Evolutionary conservation across 2,329 filamentous ascomycete species (phyloP).

Genomic region (Hypoxylon sp.): DNA sequence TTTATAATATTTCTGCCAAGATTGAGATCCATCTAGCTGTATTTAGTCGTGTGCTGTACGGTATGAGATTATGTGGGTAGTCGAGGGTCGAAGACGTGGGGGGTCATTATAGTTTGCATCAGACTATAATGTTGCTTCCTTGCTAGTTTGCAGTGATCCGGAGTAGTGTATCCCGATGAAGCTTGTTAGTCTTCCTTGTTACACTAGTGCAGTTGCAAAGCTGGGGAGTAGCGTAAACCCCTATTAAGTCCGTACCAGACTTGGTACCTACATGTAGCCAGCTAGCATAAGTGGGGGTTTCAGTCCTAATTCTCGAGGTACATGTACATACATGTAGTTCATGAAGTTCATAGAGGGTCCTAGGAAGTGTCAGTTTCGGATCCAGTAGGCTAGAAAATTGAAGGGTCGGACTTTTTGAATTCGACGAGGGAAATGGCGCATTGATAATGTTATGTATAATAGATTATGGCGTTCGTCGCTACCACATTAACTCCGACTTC

Average conservation of each 20-base stretch:
- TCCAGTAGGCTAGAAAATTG: not conserved
- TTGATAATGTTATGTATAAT: conserved; percentile 3
- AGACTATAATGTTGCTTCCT: conserved; percentile 6
- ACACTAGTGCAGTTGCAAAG: not conserved
- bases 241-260: not conserved
- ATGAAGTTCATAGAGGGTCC: conserved; percentile 3
- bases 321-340: not conserved
- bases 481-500: conserved; percentile 37
- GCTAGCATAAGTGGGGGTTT: too few relatives aligned
- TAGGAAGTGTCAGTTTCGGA: conserved; percentile 2
- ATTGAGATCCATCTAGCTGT: conserved; percentile 11
- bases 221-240: not conserved
- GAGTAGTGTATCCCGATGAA: conserved; percentile 21
- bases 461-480: conserved; percentile 16
- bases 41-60: conserved; percentile 8
- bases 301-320: not conserved
- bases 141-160: conserved; percentile 18
- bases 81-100: conserved; percentile 24
- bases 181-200: conserved; percentile 10
- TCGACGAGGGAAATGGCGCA: conserved; percentile 29
- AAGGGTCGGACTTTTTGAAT: conserved; percentile 25
- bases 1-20: conserved; percentile 31
- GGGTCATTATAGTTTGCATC: conserved; percentile 3
- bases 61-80: conserved; percentile 3
- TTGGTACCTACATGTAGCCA: too few relatives aligned